Evolutionary conservation across 345 rosid species (phyloP), one percentile per base, ranked within the genome.

Genomic region (Corchorus olitorius): DNA sequence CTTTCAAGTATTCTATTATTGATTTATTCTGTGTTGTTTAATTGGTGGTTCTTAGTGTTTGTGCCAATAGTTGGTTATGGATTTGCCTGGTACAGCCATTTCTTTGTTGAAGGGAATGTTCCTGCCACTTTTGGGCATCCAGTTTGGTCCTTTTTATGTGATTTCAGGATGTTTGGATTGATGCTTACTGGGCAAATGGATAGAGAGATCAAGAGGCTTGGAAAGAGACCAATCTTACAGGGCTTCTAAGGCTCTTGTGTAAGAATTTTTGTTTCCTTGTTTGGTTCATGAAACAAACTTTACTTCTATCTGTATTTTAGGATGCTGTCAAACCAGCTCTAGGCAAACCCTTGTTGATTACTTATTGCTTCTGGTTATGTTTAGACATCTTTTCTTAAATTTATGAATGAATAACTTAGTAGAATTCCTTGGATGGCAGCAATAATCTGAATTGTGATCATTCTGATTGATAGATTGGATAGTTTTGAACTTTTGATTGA

Each of bases 181-280:
- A 95, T 93, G 99, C 88, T 93, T 41, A 92, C 94, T 12, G 99
- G 99, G 65, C 84, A 86, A 46, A 90, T 95, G 99, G 99, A 95
- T 75, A 92, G 83, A 75, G 99, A 95, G 88, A 90, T 93, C 77
- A 95, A 95, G 88, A 85, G 98, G 79, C 97, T 93, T 55, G 99
- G 98, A 27, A 93, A 95, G 88, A 86, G 97, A 65, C 99, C 99
- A 27, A 86, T 90, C 73, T 78, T 91, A 68, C 92, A 91, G 75
- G 80, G 80, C 70, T 88, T 87, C 65, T 94, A 87, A 73, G 55
- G 20, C 49, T 54, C 11, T 48, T 41, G 14, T 41, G 49, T 76
- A 55, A 76, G 46, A 35, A 33, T 74, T 74, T 16, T 65, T 45
- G 43, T n/a, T 45, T 27, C 27, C 27, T 27, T 69, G 15, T 75